phyloP scores from a whole-genome alignment of 1,284 basidiomycete species.

The Phellopilus nigrolimitatus region DNA sequence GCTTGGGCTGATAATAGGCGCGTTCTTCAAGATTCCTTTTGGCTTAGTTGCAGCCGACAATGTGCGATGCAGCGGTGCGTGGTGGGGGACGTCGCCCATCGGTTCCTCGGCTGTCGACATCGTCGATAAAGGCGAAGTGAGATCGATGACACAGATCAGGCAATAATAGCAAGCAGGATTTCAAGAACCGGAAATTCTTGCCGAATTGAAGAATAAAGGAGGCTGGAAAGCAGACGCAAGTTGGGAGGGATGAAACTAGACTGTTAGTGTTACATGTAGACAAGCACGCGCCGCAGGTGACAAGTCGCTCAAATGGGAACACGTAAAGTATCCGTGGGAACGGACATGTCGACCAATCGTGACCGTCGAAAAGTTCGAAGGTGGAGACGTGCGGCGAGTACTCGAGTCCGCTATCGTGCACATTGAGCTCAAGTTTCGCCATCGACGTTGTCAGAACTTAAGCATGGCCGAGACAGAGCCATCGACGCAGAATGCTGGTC shows the following conservation, averaged over 20 bases:
- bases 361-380: too few relatives aligned
- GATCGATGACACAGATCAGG: neutral
- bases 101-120: slow-evolving; percentile 8
- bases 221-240: too few relatives aligned
- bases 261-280: too few relatives aligned
- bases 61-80: slow-evolving; percentile 15
- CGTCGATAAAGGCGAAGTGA: neutral
- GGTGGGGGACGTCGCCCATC: slow-evolving; percentile 7
- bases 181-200: too few relatives aligned
- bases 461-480: slow-evolving; percentile 7
- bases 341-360: too few relatives aligned
- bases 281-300: too few relatives aligned
- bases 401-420: neutral
- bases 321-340: too few relatives aligned
- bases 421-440: neutral
- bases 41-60: slow-evolving; percentile 55
- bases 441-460: neutral
- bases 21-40: slow-evolving; percentile 82
- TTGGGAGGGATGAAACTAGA: too few relatives aligned
- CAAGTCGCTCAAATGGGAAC: too few relatives aligned
- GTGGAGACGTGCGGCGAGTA: neutral
- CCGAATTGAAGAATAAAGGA: too few relatives aligned
- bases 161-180: neutral
- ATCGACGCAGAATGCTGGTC: neutral
- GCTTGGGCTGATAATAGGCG: slow-evolving; percentile 38